Percentiles rank a stretch among this genome's conserved stretches.
phyloP scores from a whole-genome alignment of 495 filamentous ascomycete species.

The Aspergillus ostianus region DNA sequence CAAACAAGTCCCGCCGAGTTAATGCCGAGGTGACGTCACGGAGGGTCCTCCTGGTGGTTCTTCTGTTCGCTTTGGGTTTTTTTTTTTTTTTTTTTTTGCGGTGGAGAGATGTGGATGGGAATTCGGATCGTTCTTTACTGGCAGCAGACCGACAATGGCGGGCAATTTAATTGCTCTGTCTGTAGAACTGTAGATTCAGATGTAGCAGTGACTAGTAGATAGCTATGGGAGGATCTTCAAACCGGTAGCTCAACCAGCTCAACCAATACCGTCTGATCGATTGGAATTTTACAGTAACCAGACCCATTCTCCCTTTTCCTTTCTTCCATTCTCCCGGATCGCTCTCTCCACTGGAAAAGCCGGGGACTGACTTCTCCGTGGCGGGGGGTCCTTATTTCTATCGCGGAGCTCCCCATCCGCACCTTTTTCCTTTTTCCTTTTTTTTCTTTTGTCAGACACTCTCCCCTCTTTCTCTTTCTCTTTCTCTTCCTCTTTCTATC shows the following conservation, averaged over 20 bases:
- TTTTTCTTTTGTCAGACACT: constrained; percentile 18
- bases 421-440: constrained; percentile 15
- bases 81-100: background rate
- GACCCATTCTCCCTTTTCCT: background rate
- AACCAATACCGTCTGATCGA: background rate
- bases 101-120: no score
- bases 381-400: constrained; percentile 27
- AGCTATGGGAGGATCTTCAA: background rate
- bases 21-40: constrained; percentile 31
- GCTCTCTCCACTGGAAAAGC: constrained; percentile 4
- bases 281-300: background rate
- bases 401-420: constrained; percentile 16
- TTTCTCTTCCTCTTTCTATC: constrained; percentile 12
- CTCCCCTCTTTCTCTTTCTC: constrained; percentile 9
- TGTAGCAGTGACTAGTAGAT: background rate
- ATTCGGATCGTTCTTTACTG: no score
- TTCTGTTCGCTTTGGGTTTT: background rate
- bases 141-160: no score
- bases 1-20: constrained; percentile 24
- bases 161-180: no score
- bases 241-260: background rate
- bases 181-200: no score
- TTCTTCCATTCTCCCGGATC: constrained; percentile 5
- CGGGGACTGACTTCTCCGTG: constrained; percentile 3
- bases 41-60: background rate